Evolutionary conservation across 805 yeast species (phyloP).

Genomic region (Saturnispora galanensis): DNA sequence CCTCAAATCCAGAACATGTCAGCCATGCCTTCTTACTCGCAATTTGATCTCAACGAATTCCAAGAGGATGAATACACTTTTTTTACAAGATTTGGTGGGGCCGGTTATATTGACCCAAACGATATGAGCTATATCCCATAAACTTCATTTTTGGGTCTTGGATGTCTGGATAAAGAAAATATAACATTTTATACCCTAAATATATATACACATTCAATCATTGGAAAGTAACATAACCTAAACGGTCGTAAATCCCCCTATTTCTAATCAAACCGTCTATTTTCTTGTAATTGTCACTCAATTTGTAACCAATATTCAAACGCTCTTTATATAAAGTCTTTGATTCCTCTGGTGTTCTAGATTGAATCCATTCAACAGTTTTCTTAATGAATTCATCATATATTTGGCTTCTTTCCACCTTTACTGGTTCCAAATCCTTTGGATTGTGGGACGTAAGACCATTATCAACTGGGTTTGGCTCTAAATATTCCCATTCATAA

Average conservation of each 20-base stretch:
- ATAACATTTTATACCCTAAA: background rate
- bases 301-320: conserved; percentile 37
- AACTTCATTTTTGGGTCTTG: too few species aligned
- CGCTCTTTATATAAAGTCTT: conserved; percentile 43
- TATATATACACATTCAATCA: conserved; percentile 8
- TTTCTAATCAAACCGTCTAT: conserved; percentile 79
- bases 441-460: conserved; percentile 34
- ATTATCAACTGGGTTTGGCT: conserved; percentile 55
- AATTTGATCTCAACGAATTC: background rate
- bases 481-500: conserved; percentile 47
- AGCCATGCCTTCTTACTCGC: background rate
- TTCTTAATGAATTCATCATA: conserved; percentile 46
- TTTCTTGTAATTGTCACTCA: conserved; percentile 54
- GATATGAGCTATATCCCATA: background rate
- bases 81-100: conserved; percentile 3
- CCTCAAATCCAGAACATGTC: background rate
- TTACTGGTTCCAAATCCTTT: conserved; percentile 23
- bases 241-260: conserved; percentile 69
- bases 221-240: conserved; percentile 33
- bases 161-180: too few species aligned
- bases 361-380: conserved; percentile 73
- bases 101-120: background rate
- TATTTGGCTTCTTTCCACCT: conserved; percentile 43
- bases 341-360: conserved; percentile 42
- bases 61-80: background rate